phyloP scores from a whole-genome alignment of 352 stramenopile species.

The Globisporangium orthogonon region DNA sequence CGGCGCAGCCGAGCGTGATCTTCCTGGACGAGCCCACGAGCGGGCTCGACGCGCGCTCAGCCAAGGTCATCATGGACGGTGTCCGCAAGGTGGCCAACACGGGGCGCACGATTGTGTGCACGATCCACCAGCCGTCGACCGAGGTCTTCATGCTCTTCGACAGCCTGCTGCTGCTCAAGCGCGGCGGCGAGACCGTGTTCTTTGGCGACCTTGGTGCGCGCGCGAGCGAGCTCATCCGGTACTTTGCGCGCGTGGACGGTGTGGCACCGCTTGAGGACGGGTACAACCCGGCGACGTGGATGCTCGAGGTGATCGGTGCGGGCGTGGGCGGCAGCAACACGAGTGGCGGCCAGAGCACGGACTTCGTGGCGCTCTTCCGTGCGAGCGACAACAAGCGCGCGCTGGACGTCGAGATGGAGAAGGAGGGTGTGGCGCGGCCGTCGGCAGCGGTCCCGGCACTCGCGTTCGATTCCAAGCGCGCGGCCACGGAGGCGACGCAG shows the following conservation, averaged over 20 bases:
- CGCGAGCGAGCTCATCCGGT: conserved; percentile 22
- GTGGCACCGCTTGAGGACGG: conserved; percentile 25
- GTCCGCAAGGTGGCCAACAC: conserved; percentile 37
- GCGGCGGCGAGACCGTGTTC: too few relatives aligned
- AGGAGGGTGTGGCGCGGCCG: conserved; percentile 20
- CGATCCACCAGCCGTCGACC: conserved; percentile 77
- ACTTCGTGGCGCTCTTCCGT: conserved; percentile 22
- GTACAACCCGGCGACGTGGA: conserved; percentile 80
- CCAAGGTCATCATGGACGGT: conserved; percentile 22
- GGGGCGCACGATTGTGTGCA: conserved; percentile 69
- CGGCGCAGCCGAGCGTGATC: conserved; percentile 57
- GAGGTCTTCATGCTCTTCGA: conserved; percentile 73
- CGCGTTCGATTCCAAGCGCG: conserved; percentile 28
- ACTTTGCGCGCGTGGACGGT: conserved; percentile 52
- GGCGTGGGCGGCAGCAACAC: conserved; percentile 17
- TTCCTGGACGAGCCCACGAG: conserved; percentile 62
- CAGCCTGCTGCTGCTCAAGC: conserved; percentile 30
- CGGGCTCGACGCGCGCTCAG: conserved; percentile 28
- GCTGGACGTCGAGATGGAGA: conserved; percentile 18
- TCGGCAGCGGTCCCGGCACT: conserved; percentile 12
- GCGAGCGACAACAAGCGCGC: conserved; percentile 16
- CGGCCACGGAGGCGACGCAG: conserved; percentile 19
- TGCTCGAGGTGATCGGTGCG: conserved; percentile 35
- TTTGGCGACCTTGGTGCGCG: too few relatives aligned
- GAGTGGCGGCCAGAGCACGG: conserved; percentile 10